Evolutionary conservation across 257 asterid species (phyloP), one percentile per base, ranked within the genome.

Genomic region (Solanum chmielewskii): DNA sequence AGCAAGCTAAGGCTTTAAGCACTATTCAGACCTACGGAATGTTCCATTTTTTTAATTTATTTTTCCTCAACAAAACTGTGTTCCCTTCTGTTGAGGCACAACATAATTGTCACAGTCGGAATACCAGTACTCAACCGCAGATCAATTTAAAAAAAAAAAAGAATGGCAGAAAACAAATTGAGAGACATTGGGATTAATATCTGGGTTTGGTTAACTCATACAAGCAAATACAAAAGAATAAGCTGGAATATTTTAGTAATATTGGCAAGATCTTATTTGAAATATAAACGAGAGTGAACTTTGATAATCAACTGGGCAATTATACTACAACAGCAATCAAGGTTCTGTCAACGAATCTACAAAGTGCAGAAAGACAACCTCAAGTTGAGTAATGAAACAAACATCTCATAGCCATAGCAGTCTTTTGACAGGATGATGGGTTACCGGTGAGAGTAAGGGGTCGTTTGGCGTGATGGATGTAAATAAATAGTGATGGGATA

Each of bases 401-500:
- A 68, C 39, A 68, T 70, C 37, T 8, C 44, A 68, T 27, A 31
- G 25, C 44, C 14, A 31, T 33, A 70, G 42, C 77, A 31, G 77
- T 31, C 77, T 70, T 70, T 70, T 16, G 77, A 9, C n/a, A 70
- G 7, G 3, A 70, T 31, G n/a, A 70, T 42, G 74, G 33, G 39
- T 68, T 13, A 11, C 20, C 1, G 21, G 74, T 68, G 39, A 68
- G 42, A 70, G 13, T 7, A 31, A 37, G 39, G 39, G 39, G 39
- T 37, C 39, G 7, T 37, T 37, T 6, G 39, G 39, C 0, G 39
- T 37, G 7, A 37, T 0, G 39, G 39, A 37, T 37, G 0, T 5
- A 35, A 35, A 35, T 35, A 5, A 35, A 35, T 35, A 35, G 39
- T 35, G 39, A 35, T 35, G 39, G 39, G 39, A 35, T 35, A 33